Base-by-base conservation (phyloP, 2,329 filamentous ascomycete genomes). In the Cercospora canescens region DNA sequence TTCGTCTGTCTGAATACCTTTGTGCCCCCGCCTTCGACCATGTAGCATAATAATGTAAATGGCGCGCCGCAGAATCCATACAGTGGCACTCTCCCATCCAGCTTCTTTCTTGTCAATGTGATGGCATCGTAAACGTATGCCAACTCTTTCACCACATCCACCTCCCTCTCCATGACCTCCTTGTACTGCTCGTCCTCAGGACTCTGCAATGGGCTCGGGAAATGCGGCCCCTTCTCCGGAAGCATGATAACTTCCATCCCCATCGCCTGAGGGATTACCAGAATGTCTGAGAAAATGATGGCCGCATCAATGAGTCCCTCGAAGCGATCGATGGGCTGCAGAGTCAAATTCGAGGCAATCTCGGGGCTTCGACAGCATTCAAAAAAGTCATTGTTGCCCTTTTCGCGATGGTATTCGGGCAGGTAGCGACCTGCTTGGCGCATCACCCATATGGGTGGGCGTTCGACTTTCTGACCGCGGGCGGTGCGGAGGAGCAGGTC, bases 181-280 rank as follows among this genome's bases (percentile, higher is more conserved):
- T 84, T 83, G 81, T 96, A 98, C 80, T 98, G 94, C 69, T 86
- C 87, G 77, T 97, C 94, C 60, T 89, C 85, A 3, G 95, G 94
- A 41, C 86, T 88, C 76, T 86, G 85, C 67, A 99, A 85, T 14
- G 95, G 95, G 55, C 91, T 83, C 0, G 95, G 95, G 79, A 99
- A 99, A 78, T 96, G 92, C 11, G 95, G 95, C 0, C 95, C 95
- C 80, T 97, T 96, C 82, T 95, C 96, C 79, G 97, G 94, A 11
- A 98, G 86, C 95, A 99, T 99, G 79, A 98, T 91, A 30, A 99
- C 95, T n/a, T 86, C 85, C 95, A 99, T 99, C 1, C 95, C 95
- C 88, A 99, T 92, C 34, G 95, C 95, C 82, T 99, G 95, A 0
- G 95, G 95, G 69, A 99, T 94, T 54, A 99, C 95, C 39, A 99